Conservation (phyloP, 345 rosid genomes). For the Syzygium jambos region DNA sequence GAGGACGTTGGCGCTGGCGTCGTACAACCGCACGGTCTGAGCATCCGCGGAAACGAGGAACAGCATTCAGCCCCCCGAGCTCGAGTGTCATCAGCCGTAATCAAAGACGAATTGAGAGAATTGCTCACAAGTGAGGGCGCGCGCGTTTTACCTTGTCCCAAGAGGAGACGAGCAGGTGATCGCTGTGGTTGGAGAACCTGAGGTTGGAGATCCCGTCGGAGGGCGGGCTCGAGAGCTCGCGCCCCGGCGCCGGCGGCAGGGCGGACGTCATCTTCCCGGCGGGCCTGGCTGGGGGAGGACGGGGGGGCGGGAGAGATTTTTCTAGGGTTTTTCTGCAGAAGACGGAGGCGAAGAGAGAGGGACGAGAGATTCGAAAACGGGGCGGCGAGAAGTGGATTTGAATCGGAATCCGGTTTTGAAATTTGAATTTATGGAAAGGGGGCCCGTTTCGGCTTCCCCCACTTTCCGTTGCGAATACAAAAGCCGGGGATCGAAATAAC, state of each 20-base stretch:
- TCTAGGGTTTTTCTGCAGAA: not conserved
- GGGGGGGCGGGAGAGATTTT: not conserved
- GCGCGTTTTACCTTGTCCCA: slow-evolving; percentile 76
- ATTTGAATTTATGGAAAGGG: not conserved
- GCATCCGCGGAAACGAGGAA: not conserved
- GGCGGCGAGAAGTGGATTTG: not conserved
- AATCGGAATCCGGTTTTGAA: not conserved
- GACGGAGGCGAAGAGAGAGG: not conserved
- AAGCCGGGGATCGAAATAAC: not conserved
- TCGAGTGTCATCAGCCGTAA: not conserved
- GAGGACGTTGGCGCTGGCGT: slow-evolving; percentile 61
- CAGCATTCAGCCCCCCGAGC: not conserved
- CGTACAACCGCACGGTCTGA: slow-evolving; percentile 74
- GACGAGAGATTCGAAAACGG: not conserved
- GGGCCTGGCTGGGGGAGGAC: not conserved
- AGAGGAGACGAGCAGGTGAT: slow-evolving; percentile 87
- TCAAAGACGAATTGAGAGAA: not conserved
- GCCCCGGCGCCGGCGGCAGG: slow-evolving; percentile 50
- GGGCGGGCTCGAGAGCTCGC: slow-evolving; percentile 80
- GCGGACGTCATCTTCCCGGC: slow-evolving; percentile 32
- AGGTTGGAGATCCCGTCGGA: slow-evolving; percentile 94
- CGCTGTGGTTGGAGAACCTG: slow-evolving; percentile 90
- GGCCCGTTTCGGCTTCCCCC: not conserved
- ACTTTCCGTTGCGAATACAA: not conserved
- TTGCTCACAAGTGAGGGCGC: not conserved